Evolutionary conservation across 306 rosid genomes (phyloP), one percentile per base, ranked within the genome.

Genomic region (Citrullus mucosospermus): DNA sequence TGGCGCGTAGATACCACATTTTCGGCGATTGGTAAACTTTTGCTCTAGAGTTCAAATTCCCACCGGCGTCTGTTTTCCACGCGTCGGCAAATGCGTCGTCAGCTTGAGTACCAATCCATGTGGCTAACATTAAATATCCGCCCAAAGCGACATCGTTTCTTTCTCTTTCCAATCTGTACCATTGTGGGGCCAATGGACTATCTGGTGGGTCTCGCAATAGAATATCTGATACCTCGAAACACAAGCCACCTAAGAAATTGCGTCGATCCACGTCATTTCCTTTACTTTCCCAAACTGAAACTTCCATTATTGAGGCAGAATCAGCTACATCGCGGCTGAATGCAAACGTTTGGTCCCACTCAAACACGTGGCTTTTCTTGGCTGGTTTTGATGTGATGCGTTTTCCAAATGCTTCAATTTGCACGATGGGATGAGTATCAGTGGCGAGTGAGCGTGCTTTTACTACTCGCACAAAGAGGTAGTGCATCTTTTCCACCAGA

Each of bases 341-440:
- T 3, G 98, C 98, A n/a, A 94, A 94, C 6, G 96, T 88, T 78
- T 92, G 95, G 84, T 89, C 94, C 97, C 98, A 94, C 62, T 90
- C 92, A 83, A 90, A 94, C 34, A 85, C 69, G 30, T 85, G 80
- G 41, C 82, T 82, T 58, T 88, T 91, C 10, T 81, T 81, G 1
- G 96, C 93, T 3, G 92, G 96, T 30, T 82, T 84, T 2, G 98
- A 89, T 1, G 46, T 62, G 73, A 87, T 79, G 43, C 80, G 81
- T 63, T 86, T 69, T 5, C 90, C 86, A 2, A 91, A 84, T 48
- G 86, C 86, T 2, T 86, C 87, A 17, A 94, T 88, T 51, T 84
- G 81, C 8, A 86, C 93, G 0, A 90, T 28, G 0, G 98, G 96
- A 41, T 34, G 79, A 0, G 90, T 87, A 17, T 78, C 84, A 3